Evolutionary conservation across 192 early-diverging fungal species (phyloP), one percentile per base, ranked within the genome.

Genomic region (Powellomyces hirtus): DNA sequence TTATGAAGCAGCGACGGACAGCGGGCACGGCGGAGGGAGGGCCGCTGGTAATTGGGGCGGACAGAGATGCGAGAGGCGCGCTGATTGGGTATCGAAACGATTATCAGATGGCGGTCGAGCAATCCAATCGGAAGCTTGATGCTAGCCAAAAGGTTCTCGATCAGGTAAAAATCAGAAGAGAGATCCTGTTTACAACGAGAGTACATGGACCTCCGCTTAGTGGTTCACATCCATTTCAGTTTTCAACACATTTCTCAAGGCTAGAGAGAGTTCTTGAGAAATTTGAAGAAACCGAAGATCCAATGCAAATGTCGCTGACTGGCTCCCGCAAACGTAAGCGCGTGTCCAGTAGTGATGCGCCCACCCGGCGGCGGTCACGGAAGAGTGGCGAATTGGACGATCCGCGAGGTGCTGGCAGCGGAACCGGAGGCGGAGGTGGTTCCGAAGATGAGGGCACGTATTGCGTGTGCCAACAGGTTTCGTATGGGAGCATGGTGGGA

Each of bases 401-500:
- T n/a, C n/a, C n/a, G 40, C n/a, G 40, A 13, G n/a, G 40, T n/a
- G n/a, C 11, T n/a, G 40, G 40, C n/a, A 42, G 40, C 11, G 40
- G 40, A 10, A 42, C 40, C 40, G n/a, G 40, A 42, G 24, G 26
- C 35, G 33, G 33, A 36, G 24, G 59, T 36, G 13, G 22, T 16
- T 7, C 62, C 22, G 72, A 73, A 51, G 75, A 86, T 57, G 85
- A 87, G 50, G 71, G 75, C 27, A 31, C 79, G 16, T 87, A 87
- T 61, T 87, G 85, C 42, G 71, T 70, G 35, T 87, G 85, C 57
- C 75, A 70, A 16, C 79, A 81, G 56, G 76, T 88, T 6, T 81
- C 78, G 5, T 86, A 71, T 70, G 85, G 85, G 3, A 79, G 82
- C 51, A 87, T 87, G 85, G 77, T 87, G 26, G 85, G 70, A 22